Percentiles rank a stretch among this genome's conserved stretches.
Evolutionary conservation across 2,329 filamentous ascomycete species (phyloP).

Genomic region (Hymenoscyphus occultus): DNA sequence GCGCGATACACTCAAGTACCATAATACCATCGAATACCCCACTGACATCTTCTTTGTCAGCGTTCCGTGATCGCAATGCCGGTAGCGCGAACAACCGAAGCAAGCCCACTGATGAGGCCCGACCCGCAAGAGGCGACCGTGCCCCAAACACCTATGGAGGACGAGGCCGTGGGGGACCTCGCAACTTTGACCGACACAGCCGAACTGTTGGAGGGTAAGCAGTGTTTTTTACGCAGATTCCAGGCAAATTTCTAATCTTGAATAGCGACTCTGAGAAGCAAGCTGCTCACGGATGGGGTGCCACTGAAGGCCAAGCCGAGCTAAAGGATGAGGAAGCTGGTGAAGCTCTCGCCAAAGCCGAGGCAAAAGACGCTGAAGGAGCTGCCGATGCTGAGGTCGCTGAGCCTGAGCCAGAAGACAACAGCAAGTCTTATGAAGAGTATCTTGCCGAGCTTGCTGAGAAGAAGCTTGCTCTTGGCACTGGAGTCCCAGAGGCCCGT

Average conservation of each 20-base stretch:
- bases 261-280: slow-evolving; percentile 78
- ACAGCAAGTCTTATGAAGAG: slow-evolving; percentile 83
- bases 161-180: slow-evolving; percentile 31
- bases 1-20: not conserved
- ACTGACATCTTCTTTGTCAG: slow-evolving; percentile 44
- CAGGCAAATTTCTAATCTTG: slow-evolving; percentile 22
- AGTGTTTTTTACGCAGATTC: not conserved
- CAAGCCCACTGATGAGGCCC: slow-evolving; percentile 72
- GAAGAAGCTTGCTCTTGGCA: slow-evolving; percentile 72
- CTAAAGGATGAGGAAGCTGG: slow-evolving; percentile 89
- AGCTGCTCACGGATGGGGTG: slow-evolving; percentile 86
- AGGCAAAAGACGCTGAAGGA: slow-evolving; percentile 68
- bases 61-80: slow-evolving; percentile 84
- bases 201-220: slow-evolving; percentile 34
- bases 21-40: not conserved
- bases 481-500: slow-evolving; percentile 68
- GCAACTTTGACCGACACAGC: slow-evolving; percentile 40
- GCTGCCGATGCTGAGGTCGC: slow-evolving; percentile 41
- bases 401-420: slow-evolving; percentile 59
- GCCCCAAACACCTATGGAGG: slow-evolving; percentile 59
- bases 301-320: slow-evolving; percentile 75
- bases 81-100: slow-evolving; percentile 79
- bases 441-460: slow-evolving; percentile 76
- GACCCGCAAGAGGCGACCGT: slow-evolving; percentile 37
- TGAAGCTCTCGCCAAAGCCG: slow-evolving; percentile 81